These are phyloP conservation scores for Fusarium sp. DNA, from an alignment of 2,329 filamentous ascomycete genomes.

Conservation along the genomic window DNA sequence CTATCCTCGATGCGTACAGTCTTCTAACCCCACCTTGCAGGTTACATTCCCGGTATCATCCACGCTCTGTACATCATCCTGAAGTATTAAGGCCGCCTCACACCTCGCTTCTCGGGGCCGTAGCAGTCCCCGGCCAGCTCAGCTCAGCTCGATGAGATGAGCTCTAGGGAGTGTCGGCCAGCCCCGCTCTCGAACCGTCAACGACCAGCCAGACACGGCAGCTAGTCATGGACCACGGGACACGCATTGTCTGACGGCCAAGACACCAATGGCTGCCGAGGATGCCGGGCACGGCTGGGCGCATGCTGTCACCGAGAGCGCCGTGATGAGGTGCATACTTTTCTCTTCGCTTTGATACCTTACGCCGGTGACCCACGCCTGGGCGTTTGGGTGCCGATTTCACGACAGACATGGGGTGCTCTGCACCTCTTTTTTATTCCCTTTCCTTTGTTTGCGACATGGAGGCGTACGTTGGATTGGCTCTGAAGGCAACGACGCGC, in stretches of 20 bases:
- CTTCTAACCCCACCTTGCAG: constrained; percentile 45
- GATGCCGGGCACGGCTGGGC: constrained; percentile 19
- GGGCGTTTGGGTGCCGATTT: constrained; percentile 32
- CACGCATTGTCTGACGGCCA: constrained; percentile 26
- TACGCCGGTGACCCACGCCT: constrained; percentile 29
- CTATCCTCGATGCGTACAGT: constrained; percentile 5
- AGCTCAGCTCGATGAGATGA: constrained; percentile 7
- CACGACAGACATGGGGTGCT: constrained; percentile 33
- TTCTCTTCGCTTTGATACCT: constrained; percentile 32
- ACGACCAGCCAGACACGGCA: constrained; percentile 22
- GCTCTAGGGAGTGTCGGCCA: constrained; percentile 3
- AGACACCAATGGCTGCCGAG: constrained; percentile 36
- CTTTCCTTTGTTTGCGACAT: constrained; percentile 37
- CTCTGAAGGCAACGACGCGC: constrained; percentile 40
- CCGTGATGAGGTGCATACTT: constrained; percentile 27
- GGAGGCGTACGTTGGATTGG: constrained; percentile 42
- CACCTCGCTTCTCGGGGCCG: constrained; percentile 22
- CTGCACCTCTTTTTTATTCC: constrained; percentile 4
- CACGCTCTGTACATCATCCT: constrained; percentile 95
- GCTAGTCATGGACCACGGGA: constrained; percentile 19
- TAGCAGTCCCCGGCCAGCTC: constrained; percentile 20
- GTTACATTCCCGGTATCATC: constrained; percentile 84
- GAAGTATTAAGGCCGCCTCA: constrained; percentile 73
- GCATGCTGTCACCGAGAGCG: constrained; percentile 7
- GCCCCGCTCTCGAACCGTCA: constrained; percentile 28